These are phyloP conservation scores for Zygotorulaspora sp. DNA, from an alignment of 805 yeast species.

Conservation along the genomic window DNA sequence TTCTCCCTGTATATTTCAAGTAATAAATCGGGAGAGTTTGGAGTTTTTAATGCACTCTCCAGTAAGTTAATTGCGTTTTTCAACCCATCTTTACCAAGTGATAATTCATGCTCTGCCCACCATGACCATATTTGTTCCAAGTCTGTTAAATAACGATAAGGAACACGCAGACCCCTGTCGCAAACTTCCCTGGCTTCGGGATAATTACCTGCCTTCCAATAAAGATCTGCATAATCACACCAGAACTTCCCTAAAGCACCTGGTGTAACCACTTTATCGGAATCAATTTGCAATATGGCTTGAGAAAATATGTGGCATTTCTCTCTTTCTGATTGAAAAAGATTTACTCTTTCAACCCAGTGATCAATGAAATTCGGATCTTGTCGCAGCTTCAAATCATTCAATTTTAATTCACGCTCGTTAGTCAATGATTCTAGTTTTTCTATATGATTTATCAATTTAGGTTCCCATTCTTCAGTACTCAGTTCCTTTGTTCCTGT, in stretches of 20 bases:
- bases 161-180: constrained; percentile 65
- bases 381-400: constrained; percentile 62
- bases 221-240: constrained; percentile 63
- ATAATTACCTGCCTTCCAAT: constrained; percentile 51
- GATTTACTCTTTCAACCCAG: constrained; percentile 62
- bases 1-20: constrained; percentile 20
- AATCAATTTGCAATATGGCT: constrained; percentile 65
- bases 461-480: constrained; percentile 35
- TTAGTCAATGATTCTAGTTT: constrained; percentile 52
- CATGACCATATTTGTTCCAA: constrained; percentile 63
- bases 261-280: constrained; percentile 41
- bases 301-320: constrained; percentile 49
- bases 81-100: constrained; percentile 43
- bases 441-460: constrained; percentile 39
- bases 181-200: constrained; percentile 58
- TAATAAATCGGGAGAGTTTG: constrained; percentile 31
- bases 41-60: constrained; percentile 40
- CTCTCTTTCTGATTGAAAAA: constrained; percentile 40
- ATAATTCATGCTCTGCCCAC: constrained; percentile 68
- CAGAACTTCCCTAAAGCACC: constrained; percentile 57
- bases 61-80: constrained; percentile 42
- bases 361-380: constrained; percentile 55
- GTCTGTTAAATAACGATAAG: constrained; percentile 58
- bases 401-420: constrained; percentile 53
- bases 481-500: constrained; percentile 13